A percentile compares a stretch with the other conserved stretches of the same genome.
Conservation (phyloP, 768 basidiomycete genomes). For the Suillus decipiens region DNA sequence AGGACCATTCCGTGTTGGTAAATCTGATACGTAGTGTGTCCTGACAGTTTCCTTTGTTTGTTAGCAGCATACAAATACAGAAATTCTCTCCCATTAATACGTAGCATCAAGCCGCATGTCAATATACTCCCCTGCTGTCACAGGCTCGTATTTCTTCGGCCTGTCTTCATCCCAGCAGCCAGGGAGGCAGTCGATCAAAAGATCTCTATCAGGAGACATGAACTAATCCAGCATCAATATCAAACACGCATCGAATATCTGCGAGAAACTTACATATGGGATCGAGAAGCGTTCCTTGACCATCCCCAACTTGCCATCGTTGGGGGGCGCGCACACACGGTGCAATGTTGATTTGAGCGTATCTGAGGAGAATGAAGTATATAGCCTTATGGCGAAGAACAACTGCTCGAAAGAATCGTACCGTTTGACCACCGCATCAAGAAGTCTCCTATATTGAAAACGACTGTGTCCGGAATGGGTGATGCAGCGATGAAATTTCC, state of each 20-base stretch:
- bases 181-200: conserved; percentile 51
- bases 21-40: neutral
- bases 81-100: conserved; percentile 25
- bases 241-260: neutral
- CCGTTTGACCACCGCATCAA: conserved; percentile 47
- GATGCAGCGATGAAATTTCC: conserved; percentile 45
- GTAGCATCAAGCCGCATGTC: conserved; percentile 39
- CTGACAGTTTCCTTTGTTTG: too few species aligned
- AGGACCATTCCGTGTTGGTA: neutral
- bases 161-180: conserved; percentile 47
- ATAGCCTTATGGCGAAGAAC: neutral
- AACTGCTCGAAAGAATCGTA: conserved; percentile 6
- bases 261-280: conserved; percentile 48
- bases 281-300: conserved; percentile 60
- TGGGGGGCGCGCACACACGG: conserved; percentile 48
- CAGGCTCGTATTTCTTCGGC: conserved; percentile 54
- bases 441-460: conserved; percentile 55
- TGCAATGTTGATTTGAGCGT: conserved; percentile 44
- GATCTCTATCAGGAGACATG: conserved; percentile 36
- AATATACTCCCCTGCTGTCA: conserved; percentile 41
- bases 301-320: conserved; percentile 28
- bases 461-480: conserved; percentile 46
- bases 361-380: conserved; percentile 15
- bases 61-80: too few species aligned
- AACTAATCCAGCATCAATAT: conserved; percentile 28